Conservation (phyloP, 768 basidiomycete species). For the Tulasnella sp. region DNA sequence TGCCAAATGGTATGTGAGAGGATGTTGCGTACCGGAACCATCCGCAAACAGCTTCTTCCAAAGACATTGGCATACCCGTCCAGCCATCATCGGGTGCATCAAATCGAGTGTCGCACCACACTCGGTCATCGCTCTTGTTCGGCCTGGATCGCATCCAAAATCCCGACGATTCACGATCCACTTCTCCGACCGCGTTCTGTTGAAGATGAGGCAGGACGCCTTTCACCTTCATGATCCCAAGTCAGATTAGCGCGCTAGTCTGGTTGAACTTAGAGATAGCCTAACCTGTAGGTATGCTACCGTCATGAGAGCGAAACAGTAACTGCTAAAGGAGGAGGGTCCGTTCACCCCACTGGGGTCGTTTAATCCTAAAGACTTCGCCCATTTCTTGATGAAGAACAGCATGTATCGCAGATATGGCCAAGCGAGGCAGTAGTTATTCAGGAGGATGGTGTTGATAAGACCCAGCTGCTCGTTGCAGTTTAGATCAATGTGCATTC, state of each 20-base stretch:
- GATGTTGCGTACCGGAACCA: slow-evolving; percentile 14
- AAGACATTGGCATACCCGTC: not conserved
- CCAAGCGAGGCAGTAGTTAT: slow-evolving; percentile 37
- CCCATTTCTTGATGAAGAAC: slow-evolving; percentile 47
- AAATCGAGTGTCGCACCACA: slow-evolving; percentile 16
- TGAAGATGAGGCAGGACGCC: slow-evolving; percentile 45
- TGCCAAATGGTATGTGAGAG: not conserved
- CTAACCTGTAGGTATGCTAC: slow-evolving; percentile 48
- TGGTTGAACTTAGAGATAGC: not conserved
- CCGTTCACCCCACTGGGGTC: slow-evolving; percentile 26
- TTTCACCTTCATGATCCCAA: slow-evolving; percentile 27
- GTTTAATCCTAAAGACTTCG: slow-evolving; percentile 42
- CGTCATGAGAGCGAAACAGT: slow-evolving; percentile 49
- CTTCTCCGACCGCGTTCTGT: slow-evolving; percentile 16
- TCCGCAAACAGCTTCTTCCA: slow-evolving; percentile 2
- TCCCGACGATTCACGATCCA: not conserved
- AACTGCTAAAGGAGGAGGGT: slow-evolving; percentile 45
- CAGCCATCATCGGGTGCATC: not conserved
- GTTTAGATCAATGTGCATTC: slow-evolving; percentile 43
- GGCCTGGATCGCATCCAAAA: slow-evolving; percentile 13
- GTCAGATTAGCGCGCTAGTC: not conserved
- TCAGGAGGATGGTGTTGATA: slow-evolving; percentile 40
- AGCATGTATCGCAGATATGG: slow-evolving; percentile 35
- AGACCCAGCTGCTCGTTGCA: slow-evolving; percentile 51
- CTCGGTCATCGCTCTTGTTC: slow-evolving; percentile 6